phyloP scores from a whole-genome alignment of 1,139 yeast species.

The Yamadazyma trypodendri region DNA sequence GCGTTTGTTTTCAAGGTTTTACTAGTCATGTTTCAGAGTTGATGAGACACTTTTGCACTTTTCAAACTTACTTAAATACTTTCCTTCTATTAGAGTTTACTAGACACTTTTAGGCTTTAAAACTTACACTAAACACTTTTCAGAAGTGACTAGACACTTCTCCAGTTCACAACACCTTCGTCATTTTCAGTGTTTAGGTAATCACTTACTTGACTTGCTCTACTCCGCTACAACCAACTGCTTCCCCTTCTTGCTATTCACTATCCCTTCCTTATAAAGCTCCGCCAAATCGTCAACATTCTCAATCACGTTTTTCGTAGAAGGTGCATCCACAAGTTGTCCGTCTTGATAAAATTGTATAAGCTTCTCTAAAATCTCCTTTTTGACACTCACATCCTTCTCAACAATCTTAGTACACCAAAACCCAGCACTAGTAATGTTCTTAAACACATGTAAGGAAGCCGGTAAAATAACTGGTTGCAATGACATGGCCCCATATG shows the following conservation, averaged over 20 bases:
- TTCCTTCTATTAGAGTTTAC: no score
- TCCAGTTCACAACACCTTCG: no score
- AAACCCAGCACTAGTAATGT: slow-evolving; percentile 81
- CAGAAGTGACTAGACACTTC: no score
- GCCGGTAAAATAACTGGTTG: slow-evolving; percentile 92
- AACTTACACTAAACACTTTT: no score
- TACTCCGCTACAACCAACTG: slow-evolving; percentile 37
- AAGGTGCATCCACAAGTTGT: slow-evolving; percentile 60
- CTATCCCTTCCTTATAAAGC: slow-evolving; percentile 53
- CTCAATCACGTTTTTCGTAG: slow-evolving; percentile 45
- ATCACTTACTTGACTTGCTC: no score
- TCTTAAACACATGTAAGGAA: slow-evolving; percentile 83
- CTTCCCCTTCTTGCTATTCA: slow-evolving; percentile 42
- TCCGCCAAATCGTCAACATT: slow-evolving; percentile 47
- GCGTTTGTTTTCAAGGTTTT: no score
- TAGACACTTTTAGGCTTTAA: no score
- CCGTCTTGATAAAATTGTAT: slow-evolving; percentile 67
- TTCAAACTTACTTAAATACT: no score
- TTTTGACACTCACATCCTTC: slow-evolving; percentile 61
- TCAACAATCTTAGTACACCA: slow-evolving; percentile 87
- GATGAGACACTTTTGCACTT: no score
- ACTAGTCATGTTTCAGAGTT: no score
- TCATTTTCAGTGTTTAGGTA: no score
- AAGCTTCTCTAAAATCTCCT: slow-evolving; percentile 57
- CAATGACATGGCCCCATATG: slow-evolving; percentile 98